Evolutionary conservation across 176 grass and related monocot genomes (phyloP), one percentile per base, ranked within the genome.

Genomic region (Juncus inflexus): DNA sequence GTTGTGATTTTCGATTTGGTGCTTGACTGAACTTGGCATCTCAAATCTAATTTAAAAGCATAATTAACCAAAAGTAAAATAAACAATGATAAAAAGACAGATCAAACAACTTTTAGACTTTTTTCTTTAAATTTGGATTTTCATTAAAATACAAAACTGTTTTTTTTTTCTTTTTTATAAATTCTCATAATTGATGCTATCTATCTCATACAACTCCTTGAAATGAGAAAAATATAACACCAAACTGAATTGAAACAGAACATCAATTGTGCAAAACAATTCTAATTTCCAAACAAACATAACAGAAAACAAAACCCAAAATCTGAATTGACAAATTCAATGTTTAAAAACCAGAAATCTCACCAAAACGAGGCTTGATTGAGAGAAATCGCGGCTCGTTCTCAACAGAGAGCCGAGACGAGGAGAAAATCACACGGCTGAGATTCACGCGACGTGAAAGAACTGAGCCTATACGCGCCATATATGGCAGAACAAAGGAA

Each of bases 1-100:
- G 63, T 42, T 49, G 74, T 8, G 54, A 80, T 55, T 61, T 69
- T 41, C 51, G 45, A 60, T 69, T 86, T 84, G 10, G 79, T 67
- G 6, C 85, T 76, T 0, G 83, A 86, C 67, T 87, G 87, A 85
- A 79, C 75, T 50, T 74, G 79, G 55, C 73, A 81, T 40, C 83
- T 97, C 43, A 69, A 75, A 69, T 40, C 82, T 97, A 72, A 57
- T 58, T 11, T 45, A 50, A 28, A 76, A 35, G 42, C 13, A 47
- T 28, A 47, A 47, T 47, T 47, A 47, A 0, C 43, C 43, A 47
- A 47, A 47, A 47, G 9, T 28, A 28, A 28, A 28, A 28, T 28
- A 28, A 28, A 28, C 19, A 28, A 28, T 28, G 19, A 28, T 28
- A 28, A 28, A 28, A 28, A 28, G 19, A 28, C 19, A 28, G 19